Evolutionary conservation across 768 basidiomycete species (phyloP), one percentile per base, ranked within the genome.

Genomic region (Sarcodon aspratus): DNA sequence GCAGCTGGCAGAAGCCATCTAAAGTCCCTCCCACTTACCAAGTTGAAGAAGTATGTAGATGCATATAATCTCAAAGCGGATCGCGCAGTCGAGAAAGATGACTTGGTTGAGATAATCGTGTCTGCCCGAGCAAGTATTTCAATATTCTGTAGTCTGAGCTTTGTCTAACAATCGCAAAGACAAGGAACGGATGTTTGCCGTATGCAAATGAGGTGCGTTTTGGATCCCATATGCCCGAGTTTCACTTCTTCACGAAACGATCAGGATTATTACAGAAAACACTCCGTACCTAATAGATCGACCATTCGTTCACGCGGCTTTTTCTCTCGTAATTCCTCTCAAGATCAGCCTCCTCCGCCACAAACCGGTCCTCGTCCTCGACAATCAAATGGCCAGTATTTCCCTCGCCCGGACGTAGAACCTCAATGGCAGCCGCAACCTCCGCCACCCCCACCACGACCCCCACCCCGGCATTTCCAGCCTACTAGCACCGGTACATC

Each of bases 61-160:
- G 81, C 79, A 6, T 90, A 90, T 54, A 75, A 78, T 49, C 83
- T 90, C 54, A 65, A 69, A 47, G 70, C 75, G 13, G 74, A 71
- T 49, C 73, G 75, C 44, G 76, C 79, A 1, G 69, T 87, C 12
- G 87, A 90, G 61, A 89, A 89, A 63, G 80, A 85, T 46, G 86
- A 89, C 59, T 65, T 89, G 42, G 77, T 89, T 36, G 81, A 86
- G 46, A 75, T 69, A 36, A 74, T 85, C 43, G 42, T 86, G 1
- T 61, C 61, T 21, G 64, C 63, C 37, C 62, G 59, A 58, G 86
- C 85, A 58, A 48, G 76, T 64, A 33, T 21, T 1, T 1, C 15
- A 36, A 7, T 2, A 9, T 3, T 34, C 7, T 36, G 21, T 7
- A 13, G 35, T 53, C 36, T 38, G 11, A 7, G n/a, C 18, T 36